Evolutionary conservation across 2,329 filamentous ascomycete genomes (phyloP).

Genomic region (Fusarium solani-melongenae): DNA sequence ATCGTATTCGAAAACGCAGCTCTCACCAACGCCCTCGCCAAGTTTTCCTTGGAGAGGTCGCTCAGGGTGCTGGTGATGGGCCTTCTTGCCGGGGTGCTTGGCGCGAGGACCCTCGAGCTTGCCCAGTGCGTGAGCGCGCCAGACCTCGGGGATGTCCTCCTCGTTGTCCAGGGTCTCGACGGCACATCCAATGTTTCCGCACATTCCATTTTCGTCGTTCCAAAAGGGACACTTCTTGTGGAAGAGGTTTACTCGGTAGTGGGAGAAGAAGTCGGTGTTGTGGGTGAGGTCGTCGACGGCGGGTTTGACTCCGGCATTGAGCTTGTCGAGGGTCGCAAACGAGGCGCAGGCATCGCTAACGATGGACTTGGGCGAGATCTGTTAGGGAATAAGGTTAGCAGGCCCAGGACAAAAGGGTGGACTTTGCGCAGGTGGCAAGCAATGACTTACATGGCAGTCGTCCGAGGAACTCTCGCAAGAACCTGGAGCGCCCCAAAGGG

Average conservation of each 20-base stretch:
- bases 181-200: slow-evolving; percentile 95
- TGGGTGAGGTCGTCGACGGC: slow-evolving; percentile 83
- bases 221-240: slow-evolving; percentile 97
- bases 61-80: slow-evolving; percentile 76
- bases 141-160: slow-evolving; percentile 90
- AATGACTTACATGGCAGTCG: slow-evolving; percentile 64
- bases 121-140: slow-evolving; percentile 90
- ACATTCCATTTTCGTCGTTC: slow-evolving; percentile 92
- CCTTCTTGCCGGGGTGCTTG: slow-evolving; percentile 82
- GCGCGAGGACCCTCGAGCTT: slow-evolving; percentile 92
- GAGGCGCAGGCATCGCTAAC: slow-evolving; percentile 96
- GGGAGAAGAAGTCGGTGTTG: slow-evolving; percentile 96
- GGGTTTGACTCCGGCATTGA: slow-evolving; percentile 83
- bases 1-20: slow-evolving; percentile 96
- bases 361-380: slow-evolving; percentile 90
- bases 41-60: slow-evolving; percentile 84
- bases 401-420: neutral
- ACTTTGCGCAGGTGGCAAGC: slow-evolving; percentile 4
- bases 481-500: slow-evolving; percentile 62
- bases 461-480: slow-evolving; percentile 58
- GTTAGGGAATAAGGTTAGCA: slow-evolving; percentile 53
- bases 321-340: slow-evolving; percentile 86
- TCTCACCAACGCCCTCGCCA: slow-evolving; percentile 90
- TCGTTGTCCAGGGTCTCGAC: slow-evolving; percentile 96
- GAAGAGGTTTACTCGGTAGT: slow-evolving; percentile 95